phyloP scores from a whole-genome alignment of 768 basidiomycete genomes.

The Cystobasidium ongulense region DNA sequence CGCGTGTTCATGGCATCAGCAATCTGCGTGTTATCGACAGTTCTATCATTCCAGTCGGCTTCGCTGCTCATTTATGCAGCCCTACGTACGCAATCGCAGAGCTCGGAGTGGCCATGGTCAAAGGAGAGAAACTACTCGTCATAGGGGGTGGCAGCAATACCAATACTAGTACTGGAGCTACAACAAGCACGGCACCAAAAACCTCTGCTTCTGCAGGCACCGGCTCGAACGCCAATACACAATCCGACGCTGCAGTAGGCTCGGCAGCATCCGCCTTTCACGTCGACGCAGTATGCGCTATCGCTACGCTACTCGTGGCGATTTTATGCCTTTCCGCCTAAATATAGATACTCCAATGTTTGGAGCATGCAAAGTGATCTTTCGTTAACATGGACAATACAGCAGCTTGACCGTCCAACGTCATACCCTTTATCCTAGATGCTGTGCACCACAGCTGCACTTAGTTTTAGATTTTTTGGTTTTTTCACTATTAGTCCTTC shows the following conservation, averaged over 20 bases:
- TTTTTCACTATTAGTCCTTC: too few species aligned
- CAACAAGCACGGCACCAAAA: background rate
- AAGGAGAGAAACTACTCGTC: background rate
- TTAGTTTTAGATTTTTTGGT: too few species aligned
- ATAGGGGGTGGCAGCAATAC: background rate
- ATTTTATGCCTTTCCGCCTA: background rate
- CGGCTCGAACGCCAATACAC: background rate
- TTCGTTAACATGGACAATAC: too few species aligned
- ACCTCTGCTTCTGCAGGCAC: background rate
- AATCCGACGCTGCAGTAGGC: background rate
- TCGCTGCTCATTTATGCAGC: slow-evolving; percentile 38
- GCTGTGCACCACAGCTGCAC: too few species aligned
- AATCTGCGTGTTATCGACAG: slow-evolving; percentile 49
- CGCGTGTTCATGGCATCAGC: slow-evolving; percentile 49
- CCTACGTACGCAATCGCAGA: slow-evolving; percentile 52
- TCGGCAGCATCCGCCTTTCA: background rate
- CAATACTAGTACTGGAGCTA: background rate
- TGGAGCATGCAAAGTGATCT: too few species aligned
- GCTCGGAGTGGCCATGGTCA: slow-evolving; percentile 45
- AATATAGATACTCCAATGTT: too few species aligned
- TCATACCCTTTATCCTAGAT: too few species aligned
- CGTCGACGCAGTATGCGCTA: background rate
- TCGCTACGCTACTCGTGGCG: background rate
- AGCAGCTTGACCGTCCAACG: too few species aligned
- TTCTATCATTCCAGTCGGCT: slow-evolving; percentile 37